Conservation (phyloP, 1,284 basidiomycete species). For the Somion occarium region DNA sequence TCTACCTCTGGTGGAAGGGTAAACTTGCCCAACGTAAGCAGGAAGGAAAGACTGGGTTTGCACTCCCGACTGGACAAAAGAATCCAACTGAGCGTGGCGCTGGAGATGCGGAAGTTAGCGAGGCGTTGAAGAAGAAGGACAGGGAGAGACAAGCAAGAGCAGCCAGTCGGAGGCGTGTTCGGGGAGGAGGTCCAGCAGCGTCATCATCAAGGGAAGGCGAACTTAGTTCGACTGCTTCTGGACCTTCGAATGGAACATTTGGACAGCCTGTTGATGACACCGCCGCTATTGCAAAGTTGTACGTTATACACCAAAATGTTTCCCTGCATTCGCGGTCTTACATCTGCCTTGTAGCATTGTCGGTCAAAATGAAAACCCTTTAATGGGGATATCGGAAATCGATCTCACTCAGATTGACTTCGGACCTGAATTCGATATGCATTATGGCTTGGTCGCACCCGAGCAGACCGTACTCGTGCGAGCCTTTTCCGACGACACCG, state of each 20-base stretch:
- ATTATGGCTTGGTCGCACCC: conserved; percentile 80
- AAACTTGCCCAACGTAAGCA: conserved; percentile 42
- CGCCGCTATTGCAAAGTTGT: conserved; percentile 56
- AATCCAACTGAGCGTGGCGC: neutral
- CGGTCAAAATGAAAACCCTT: neutral
- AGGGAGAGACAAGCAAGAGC: conserved; percentile 48
- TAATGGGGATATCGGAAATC: conserved; percentile 7
- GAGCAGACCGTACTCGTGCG: conserved; percentile 85
- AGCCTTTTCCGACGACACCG: conserved; percentile 88
- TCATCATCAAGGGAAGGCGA: conserved; percentile 13
- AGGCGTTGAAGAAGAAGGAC: conserved; percentile 75
- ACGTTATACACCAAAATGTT: conserved; percentile 23
- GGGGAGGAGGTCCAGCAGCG: conserved; percentile 56
- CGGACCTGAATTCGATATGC: conserved; percentile 68
- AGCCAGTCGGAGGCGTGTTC: conserved; percentile 53
- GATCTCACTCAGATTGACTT: conserved; percentile 44
- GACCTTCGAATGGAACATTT: conserved; percentile 28
- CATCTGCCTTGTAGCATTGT: neutral
- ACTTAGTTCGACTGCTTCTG: conserved; percentile 9
- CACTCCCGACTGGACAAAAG: conserved; percentile 17
- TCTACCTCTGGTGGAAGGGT: conserved; percentile 83
- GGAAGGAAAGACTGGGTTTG: conserved; percentile 23
- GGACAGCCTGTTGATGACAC: conserved; percentile 49
- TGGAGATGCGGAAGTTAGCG: conserved; percentile 41
- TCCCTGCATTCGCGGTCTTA: neutral